Percentiles rank a stretch among this genome's conserved stretches.
These are phyloP conservation scores for Xylariaceae sp. DNA, from an alignment of 2,329 filamentous ascomycete genomes.

Conservation along the genomic window DNA sequence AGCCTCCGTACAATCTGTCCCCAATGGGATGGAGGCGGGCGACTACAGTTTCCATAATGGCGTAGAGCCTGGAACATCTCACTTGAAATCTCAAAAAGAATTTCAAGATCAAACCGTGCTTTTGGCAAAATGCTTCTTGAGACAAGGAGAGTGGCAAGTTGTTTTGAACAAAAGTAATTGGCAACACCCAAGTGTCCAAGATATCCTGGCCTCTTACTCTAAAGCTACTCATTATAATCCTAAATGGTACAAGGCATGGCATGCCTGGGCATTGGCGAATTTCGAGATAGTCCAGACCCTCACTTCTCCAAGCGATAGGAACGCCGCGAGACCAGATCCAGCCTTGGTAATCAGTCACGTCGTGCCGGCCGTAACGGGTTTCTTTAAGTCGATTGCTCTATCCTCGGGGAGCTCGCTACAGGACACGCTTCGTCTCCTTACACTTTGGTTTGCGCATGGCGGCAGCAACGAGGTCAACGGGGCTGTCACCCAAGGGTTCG, in stretches of 20 bases:
- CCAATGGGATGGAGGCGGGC: slow-evolving; percentile 43
- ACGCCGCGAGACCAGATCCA: slow-evolving; percentile 49
- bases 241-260: slow-evolving; percentile 98
- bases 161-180: slow-evolving; percentile 81
- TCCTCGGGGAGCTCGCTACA: slow-evolving; percentile 91
- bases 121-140: slow-evolving; percentile 90
- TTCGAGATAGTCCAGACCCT: slow-evolving; percentile 94
- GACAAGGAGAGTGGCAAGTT: slow-evolving; percentile 95
- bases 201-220: slow-evolving; percentile 85
- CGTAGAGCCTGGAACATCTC: slow-evolving; percentile 43
- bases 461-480: slow-evolving; percentile 82
- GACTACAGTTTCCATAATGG: slow-evolving; percentile 51
- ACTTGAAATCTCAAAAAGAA: slow-evolving; percentile 48
- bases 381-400: slow-evolving; percentile 94
- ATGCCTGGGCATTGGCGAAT: slow-evolving; percentile 96
- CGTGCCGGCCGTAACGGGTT: slow-evolving; percentile 89
- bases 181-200: slow-evolving; percentile 79
- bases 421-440: slow-evolving; percentile 87
- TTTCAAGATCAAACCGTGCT: slow-evolving; percentile 63
- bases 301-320: slow-evolving; percentile 60
- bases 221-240: slow-evolving; percentile 92
- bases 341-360: slow-evolving; percentile 78
- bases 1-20: slow-evolving; percentile 43
- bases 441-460: slow-evolving; percentile 94
- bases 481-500: slow-evolving; percentile 85